These are phyloP conservation scores for Sclerotinia subarctica DNA, from an alignment of 2,329 filamentous ascomycete species.

Conservation along the genomic window DNA sequence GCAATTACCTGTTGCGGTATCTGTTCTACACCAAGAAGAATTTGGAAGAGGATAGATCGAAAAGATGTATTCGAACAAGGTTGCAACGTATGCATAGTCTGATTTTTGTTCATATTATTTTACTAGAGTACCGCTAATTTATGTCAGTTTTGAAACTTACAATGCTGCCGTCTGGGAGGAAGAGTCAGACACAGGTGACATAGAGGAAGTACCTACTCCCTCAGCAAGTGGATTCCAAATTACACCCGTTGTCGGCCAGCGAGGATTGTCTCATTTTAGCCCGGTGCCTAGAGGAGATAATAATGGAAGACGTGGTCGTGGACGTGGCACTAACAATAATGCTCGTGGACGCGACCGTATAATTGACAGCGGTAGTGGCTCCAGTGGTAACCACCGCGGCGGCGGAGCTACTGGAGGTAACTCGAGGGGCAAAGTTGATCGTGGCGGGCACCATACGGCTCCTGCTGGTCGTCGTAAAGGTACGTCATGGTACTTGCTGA, in stretches of 20 bases:
- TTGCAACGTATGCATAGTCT: not conserved
- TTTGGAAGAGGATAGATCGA: not conserved
- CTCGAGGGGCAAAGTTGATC: not conserved
- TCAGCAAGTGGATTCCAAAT: not conserved
- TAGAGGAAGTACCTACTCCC: not conserved
- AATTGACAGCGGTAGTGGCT: not conserved
- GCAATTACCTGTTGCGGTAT: not conserved
- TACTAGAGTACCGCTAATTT: not conserved
- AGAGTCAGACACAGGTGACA: not conserved
- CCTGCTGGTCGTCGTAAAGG: not conserved
- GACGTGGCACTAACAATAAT: not conserved
- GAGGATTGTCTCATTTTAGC: not conserved
- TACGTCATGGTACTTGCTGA: not conserved
- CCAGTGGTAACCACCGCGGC: not conserved
- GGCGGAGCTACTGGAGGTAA: conserved; percentile 2
- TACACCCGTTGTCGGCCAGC: not conserved
- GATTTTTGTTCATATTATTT: not conserved
- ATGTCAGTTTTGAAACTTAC: conserved; percentile 1
- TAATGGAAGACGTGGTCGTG: not conserved
- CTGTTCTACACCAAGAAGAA: not conserved
- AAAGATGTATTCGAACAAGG: conserved; percentile 2
- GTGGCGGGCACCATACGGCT: not conserved
- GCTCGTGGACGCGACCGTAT: not conserved
- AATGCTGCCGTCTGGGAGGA: conserved; percentile 3
- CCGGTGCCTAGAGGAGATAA: not conserved